Evolutionary conservation across 306 rosid genomes (phyloP).

Genomic region (Datisca glomerata): DNA sequence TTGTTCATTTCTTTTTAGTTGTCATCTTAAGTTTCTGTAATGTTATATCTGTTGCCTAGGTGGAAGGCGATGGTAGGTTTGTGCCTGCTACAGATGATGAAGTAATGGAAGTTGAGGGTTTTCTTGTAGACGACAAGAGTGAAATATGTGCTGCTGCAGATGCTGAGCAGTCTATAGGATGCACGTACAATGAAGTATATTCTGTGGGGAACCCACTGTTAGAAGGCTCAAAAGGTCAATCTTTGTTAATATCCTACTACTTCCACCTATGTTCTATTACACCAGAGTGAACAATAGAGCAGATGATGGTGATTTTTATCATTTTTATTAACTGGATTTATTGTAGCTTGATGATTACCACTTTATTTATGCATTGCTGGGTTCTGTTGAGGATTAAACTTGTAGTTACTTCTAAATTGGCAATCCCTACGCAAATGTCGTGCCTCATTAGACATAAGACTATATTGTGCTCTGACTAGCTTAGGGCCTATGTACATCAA

Average conservation of each 20-base stretch:
- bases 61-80: conserved; percentile 94
- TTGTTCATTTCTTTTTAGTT: not conserved
- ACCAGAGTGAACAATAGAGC: no score
- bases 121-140: conserved; percentile 61
- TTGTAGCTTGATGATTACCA: no score
- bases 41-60: conserved; percentile 40
- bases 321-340: no score
- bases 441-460: no score
- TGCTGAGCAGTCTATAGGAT: conserved; percentile 36
- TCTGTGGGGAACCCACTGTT: conserved; percentile 49
- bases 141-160: conserved; percentile 51
- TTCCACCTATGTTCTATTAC: no score
- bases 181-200: conserved; percentile 46
- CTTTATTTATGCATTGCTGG: no score
- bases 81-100: conserved; percentile 99
- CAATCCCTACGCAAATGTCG: no score
- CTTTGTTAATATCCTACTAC: conserved; percentile 21
- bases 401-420: no score
- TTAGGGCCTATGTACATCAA: no score
- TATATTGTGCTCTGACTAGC: no score
- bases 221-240: conserved; percentile 65
- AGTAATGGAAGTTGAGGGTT: conserved; percentile 79
- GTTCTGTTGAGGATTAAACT: no score
- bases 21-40: conserved; percentile 7
- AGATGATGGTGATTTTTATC: no score